Evolutionary conservation across 2,329 filamentous ascomycete species (phyloP).

Genomic region (Simplicillium sp.): DNA sequence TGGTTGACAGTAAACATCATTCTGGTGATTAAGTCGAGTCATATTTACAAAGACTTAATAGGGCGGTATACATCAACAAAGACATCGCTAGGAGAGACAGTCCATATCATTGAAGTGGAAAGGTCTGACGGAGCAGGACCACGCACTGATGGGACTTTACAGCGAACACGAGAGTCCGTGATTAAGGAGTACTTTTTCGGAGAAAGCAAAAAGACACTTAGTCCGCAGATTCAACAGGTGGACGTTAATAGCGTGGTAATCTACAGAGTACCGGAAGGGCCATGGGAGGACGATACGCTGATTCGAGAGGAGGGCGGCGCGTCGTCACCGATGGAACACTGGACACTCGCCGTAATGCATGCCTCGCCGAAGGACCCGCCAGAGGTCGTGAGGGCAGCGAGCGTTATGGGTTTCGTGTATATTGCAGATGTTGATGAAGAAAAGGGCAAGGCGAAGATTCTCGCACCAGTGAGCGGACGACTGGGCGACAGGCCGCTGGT

Average conservation of each 20-base stretch:
- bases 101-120: constrained; percentile 69
- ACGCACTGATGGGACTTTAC: constrained; percentile 65
- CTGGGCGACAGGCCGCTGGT: constrained; percentile 73
- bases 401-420: constrained; percentile 87
- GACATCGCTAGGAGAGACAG: constrained; percentile 52
- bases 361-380: constrained; percentile 60
- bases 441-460: constrained; percentile 67
- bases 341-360: constrained; percentile 76
- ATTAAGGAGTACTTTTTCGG: constrained; percentile 96
- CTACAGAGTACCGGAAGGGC: constrained; percentile 58
- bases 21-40: constrained; percentile 71
- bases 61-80: constrained; percentile 53
- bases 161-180: constrained; percentile 61
- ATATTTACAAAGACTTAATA: constrained; percentile 64
- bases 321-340: constrained; percentile 63
- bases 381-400: constrained; percentile 67
- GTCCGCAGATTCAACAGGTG: constrained; percentile 78
- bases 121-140: constrained; percentile 81
- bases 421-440: constrained; percentile 85
- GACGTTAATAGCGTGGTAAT: constrained; percentile 67
- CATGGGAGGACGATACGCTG: constrained; percentile 31
- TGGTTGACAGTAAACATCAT: constrained; percentile 70
- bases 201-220: constrained; percentile 63
- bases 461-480: constrained; percentile 75
- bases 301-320: constrained; percentile 49